These are phyloP conservation scores for Thermomucor indicae-seudaticae DNA, from an alignment of 371 early-diverging fungal species.

Conservation along the genomic window DNA sequence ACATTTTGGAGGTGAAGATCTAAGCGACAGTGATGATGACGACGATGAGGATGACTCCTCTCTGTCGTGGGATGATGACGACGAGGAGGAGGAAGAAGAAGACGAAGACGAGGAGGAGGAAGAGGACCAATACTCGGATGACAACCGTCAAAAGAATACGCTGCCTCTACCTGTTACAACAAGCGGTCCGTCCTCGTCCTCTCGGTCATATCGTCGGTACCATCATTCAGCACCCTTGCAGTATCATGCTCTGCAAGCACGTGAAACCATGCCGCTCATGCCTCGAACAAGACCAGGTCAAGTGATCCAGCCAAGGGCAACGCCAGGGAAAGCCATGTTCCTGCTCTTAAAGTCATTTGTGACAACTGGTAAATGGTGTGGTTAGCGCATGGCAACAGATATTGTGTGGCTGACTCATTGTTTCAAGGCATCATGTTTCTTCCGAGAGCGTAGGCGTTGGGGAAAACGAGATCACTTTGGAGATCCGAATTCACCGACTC, in stretches of 20 bases:
- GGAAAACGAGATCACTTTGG: background rate
- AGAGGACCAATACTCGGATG: no score
- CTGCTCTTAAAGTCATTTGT: constrained; percentile 85
- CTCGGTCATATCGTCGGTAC: constrained; percentile 6
- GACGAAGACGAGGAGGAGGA: constrained; percentile 2
- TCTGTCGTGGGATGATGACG: constrained; percentile 16
- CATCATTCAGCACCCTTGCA: constrained; percentile 26
- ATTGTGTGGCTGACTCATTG: background rate
- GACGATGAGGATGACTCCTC: constrained; percentile 9
- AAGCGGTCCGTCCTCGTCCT: constrained; percentile 1
- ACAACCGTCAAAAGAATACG: constrained; percentile 7
- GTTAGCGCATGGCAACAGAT: background rate
- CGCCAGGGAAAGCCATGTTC: constrained; percentile 80
- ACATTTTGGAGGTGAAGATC: constrained; percentile 93
- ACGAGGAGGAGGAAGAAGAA: constrained; percentile 15
- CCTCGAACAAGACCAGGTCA: constrained; percentile 46
- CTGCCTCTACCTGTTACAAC: constrained; percentile 7
- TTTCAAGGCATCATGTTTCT: constrained; percentile 69
- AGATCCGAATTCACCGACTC: background rate
- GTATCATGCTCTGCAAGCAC: constrained; percentile 28
- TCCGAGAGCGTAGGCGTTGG: constrained; percentile 55
- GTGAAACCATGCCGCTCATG: constrained; percentile 56
- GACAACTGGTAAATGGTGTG: constrained; percentile 64
- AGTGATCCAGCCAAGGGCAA: constrained; percentile 64
- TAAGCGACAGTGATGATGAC: constrained; percentile 74